phyloP scores from a whole-genome alignment of 1,284 basidiomycete genomes.

The Trichosporon sp. region DNA sequence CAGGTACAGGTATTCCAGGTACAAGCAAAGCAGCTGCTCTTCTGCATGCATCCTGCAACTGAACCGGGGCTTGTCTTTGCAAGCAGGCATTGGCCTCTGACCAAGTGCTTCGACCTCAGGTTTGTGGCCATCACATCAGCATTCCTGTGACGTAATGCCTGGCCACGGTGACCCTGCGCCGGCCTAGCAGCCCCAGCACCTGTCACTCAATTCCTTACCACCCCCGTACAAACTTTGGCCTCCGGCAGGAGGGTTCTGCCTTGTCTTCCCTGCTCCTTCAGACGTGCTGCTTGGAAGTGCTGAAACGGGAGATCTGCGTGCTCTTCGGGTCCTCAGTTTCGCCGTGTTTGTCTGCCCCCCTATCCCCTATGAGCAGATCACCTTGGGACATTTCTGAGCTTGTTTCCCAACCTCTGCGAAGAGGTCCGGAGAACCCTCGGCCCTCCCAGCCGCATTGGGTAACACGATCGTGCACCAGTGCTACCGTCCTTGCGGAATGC shows the following conservation, averaged over 20 bases:
- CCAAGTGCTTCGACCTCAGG: background rate
- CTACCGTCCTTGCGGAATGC: background rate
- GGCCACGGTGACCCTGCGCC: background rate
- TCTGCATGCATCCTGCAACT: no score
- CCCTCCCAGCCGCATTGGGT: no score
- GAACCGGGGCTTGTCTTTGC: background rate
- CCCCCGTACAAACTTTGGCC: background rate
- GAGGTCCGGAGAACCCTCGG: no score
- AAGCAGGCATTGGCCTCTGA: background rate
- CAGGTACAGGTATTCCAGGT: background rate
- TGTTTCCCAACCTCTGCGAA: no score
- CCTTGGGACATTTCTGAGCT: no score
- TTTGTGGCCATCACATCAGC: slow-evolving; percentile 6
- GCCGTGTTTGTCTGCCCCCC: no score
- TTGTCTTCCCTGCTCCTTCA: no score
- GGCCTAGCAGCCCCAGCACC: background rate
- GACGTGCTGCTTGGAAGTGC: no score
- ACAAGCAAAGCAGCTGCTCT: background rate
- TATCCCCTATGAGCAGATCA: no score
- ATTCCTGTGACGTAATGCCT: slow-evolving; percentile 10
- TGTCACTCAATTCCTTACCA: background rate
- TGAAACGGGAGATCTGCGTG: no score
- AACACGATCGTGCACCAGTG: background rate
- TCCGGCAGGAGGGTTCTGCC: no score
- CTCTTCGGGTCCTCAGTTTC: no score